Evolutionary conservation across 2,329 filamentous ascomycete species (phyloP), one percentile per base, ranked within the genome.

Genomic region (Chaetomium olivaceum): DNA sequence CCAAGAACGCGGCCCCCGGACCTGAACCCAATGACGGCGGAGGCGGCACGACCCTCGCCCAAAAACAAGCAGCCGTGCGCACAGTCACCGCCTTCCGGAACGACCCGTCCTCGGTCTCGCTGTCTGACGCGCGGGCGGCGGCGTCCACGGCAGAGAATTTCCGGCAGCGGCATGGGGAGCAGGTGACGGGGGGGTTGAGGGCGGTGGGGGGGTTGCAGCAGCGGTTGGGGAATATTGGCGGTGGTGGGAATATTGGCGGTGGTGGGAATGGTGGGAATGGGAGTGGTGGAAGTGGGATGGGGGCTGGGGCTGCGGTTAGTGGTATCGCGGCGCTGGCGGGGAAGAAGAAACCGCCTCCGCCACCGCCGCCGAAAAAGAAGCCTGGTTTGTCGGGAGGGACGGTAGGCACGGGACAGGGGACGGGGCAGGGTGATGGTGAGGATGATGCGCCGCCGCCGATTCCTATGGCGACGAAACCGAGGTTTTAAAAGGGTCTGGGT

Each of bases 81-180:
- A 90, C 89, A 0, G 87, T 86, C 0, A 80, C 82, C 27, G 79
- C 80, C 14, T 82, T 89, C 63, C 84, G 83, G 59, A 86, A 85
- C 68, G 82, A 90, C 70, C 87, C 88, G 1, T 83, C 85, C 3
- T 84, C 84, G 1, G 85, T 89, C 1, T 87, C 86, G 0, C 69
- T 88, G 2, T 77, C 85, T 4, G 87, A 91, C 71, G 81, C 85
- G 9, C 81, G 80, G 65, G 77, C 81, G 48, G 85, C 87, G 16
- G 88, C 85, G 1, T 80, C 81, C 31, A 90, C 87, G 46, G 84
- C 85, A 48, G 88, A 87, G 69, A 89, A 89, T 73, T 91, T 92
- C 75, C 87, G 88, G 16, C 86, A 91, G 73, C 80, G 88, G 31
- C 89, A 92, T 71, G 86, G 88, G 3, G 89, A 89, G 21, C 87